phyloP scores from a whole-genome alignment of 2,329 filamentous ascomycete species.

The Colletotrichum incanum region DNA sequence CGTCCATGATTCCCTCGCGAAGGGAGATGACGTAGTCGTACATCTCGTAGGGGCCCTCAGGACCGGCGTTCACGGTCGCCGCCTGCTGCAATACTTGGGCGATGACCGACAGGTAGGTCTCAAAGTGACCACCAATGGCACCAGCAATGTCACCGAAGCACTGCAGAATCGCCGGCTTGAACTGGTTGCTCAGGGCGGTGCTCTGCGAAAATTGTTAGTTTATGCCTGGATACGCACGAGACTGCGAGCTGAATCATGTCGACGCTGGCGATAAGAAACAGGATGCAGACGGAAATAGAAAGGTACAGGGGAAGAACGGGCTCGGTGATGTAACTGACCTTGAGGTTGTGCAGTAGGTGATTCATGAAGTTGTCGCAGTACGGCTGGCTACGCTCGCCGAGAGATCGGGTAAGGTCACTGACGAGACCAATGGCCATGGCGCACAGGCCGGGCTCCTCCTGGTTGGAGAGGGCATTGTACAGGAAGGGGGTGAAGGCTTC shows the following conservation, averaged over 20 bases:
- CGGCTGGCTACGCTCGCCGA: conserved; percentile 91
- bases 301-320: background rate
- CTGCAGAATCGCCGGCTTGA: conserved; percentile 98
- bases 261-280: conserved; percentile 23
- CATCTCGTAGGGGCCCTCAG: conserved; percentile 93
- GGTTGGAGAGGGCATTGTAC: conserved; percentile 94
- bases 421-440: conserved; percentile 98
- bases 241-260: background rate
- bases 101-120: conserved; percentile 93
- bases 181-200: conserved; percentile 90
- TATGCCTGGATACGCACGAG: background rate
- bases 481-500: conserved; percentile 93
- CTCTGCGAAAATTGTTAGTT: conserved; percentile 71
- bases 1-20: conserved; percentile 98
- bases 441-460: conserved; percentile 94
- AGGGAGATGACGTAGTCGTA: conserved; percentile 96
- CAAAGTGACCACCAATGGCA: conserved; percentile 92
- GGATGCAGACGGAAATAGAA: conserved; percentile 34
- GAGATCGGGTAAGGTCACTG: conserved; percentile 93
- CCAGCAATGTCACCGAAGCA: conserved; percentile 98
- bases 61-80: conserved; percentile 82
- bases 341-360: conserved; percentile 91
- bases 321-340: conserved; percentile 67
- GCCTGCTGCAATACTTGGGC: conserved; percentile 96
- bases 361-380: conserved; percentile 99